phyloP scores from a whole-genome alignment of 768 basidiomycete species.

The Phanerochaete carnosa region DNA sequence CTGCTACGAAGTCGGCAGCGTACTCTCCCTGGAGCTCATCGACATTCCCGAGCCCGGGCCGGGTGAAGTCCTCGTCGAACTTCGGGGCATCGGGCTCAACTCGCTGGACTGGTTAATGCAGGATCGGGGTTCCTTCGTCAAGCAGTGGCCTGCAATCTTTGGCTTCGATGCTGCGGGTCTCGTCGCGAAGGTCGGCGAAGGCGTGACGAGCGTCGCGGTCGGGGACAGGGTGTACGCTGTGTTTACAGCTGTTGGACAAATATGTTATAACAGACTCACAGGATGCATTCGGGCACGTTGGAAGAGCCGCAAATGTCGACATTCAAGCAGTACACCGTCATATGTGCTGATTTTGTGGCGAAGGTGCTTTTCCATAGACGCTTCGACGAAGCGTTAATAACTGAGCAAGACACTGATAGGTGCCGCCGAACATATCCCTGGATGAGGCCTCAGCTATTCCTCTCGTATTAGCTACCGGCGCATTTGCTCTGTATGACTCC shows the following conservation, averaged over 20 bases:
- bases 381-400: not conserved
- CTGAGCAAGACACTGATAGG: not conserved
- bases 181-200: constrained; percentile 36
- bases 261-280: not conserved
- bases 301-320: constrained; percentile 12
- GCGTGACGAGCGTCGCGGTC: constrained; percentile 32
- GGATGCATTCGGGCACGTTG: constrained; percentile 20
- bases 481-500: constrained; percentile 2
- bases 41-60: constrained; percentile 19
- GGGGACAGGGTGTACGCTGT: constrained; percentile 35
- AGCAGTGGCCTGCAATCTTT: constrained; percentile 34
- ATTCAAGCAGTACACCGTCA: constrained; percentile 26
- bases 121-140: constrained; percentile 25
- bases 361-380: constrained; percentile 12
- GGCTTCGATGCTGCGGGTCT: constrained; percentile 39
- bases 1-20: not conserved
- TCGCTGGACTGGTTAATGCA: constrained; percentile 34
- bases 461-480: not conserved
- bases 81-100: constrained; percentile 28
- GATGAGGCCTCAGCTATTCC: constrained; percentile 12
- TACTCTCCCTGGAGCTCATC: not conserved
- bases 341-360: constrained; percentile 24
- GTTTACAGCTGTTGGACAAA: not conserved
- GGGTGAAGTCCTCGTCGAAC: constrained; percentile 25
- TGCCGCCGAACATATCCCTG: constrained; percentile 8